These are phyloP conservation scores for Colletotrichum phormii DNA, from an alignment of 2,329 filamentous ascomycete species.

Conservation along the genomic window DNA sequence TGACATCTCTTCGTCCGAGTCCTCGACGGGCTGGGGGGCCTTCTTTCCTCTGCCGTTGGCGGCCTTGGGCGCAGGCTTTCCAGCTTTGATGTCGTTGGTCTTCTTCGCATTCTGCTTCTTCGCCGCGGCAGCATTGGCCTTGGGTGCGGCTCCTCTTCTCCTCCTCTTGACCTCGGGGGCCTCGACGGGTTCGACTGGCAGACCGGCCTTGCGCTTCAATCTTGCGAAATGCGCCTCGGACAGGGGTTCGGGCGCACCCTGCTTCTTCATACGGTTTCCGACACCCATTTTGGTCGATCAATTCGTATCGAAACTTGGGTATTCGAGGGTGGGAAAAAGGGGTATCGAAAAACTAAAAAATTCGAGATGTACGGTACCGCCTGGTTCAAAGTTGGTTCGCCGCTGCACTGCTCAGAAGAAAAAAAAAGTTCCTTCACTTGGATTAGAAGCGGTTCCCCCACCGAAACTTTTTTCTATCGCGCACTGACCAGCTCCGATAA, in stretches of 20 bases:
- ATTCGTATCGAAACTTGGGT: conserved; percentile 35
- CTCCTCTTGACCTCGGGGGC: conserved; percentile 74
- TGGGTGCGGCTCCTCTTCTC: conserved; percentile 48
- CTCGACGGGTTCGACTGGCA: conserved; percentile 70
- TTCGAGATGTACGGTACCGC: conserved; percentile 21
- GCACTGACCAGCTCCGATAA: conserved; percentile 28
- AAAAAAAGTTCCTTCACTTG: conserved; percentile 34
- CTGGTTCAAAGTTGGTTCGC: conserved; percentile 14
- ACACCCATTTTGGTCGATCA: conserved; percentile 76
- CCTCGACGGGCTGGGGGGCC: conserved; percentile 42
- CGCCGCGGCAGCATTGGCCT: conserved; percentile 45
- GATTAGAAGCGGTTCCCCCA: conserved; percentile 43
- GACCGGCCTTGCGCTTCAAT: conserved; percentile 85
- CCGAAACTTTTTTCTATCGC: conserved; percentile 52
- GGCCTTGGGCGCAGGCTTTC: conserved; percentile 38
- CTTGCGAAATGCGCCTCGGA: conserved; percentile 84
- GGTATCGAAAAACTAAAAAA: conserved; percentile 22
- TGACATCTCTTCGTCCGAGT: conserved; percentile 35
- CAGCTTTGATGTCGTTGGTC: conserved; percentile 43
- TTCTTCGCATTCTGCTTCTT: conserved; percentile 51
- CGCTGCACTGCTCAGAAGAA: conserved; percentile 2
- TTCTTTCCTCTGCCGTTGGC: conserved; percentile 44
- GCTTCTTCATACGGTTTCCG: conserved; percentile 94
- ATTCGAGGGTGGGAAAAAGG: conserved; percentile 15
- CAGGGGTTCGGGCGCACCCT: conserved; percentile 85